Percentiles rank a stretch among this genome's conserved stretches.
Conservation (phyloP, 345 rosid species). For the Dipteronia dyeriana region DNA sequence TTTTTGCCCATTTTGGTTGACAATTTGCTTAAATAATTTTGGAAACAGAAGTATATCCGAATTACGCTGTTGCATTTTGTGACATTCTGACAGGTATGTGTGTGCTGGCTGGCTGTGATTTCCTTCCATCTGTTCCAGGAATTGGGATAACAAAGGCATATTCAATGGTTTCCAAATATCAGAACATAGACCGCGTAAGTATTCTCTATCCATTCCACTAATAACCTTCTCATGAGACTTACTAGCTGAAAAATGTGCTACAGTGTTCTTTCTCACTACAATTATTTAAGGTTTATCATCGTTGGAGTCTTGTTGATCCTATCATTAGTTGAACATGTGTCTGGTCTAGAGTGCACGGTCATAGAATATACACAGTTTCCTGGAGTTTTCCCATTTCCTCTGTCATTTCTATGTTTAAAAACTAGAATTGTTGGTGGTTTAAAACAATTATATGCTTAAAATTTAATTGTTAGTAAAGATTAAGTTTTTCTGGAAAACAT, state of each 20-base stretch:
- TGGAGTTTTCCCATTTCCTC: background rate
- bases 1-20: background rate
- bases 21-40: conserved; percentile 11
- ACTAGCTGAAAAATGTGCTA: background rate
- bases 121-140: conserved; percentile 89
- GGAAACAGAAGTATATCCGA: background rate
- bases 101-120: conserved; percentile 93
- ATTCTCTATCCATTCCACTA: background rate
- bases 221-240: background rate
- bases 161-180: conserved; percentile 66
- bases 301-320: background rate
- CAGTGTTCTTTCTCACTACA: background rate
- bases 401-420: background rate
- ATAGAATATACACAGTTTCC: background rate
- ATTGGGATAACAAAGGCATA: conserved; percentile 81
- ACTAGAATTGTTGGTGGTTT: background rate
- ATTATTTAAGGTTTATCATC: background rate
- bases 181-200: conserved; percentile 79
- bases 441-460: background rate
- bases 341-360: conserved; percentile 5
- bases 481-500: background rate
- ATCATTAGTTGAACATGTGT: background rate
- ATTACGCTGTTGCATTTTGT: background rate
- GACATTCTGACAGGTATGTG: conserved; percentile 68
- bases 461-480: background rate